Conservation (phyloP, 129 eudicot genomes). For the carrot (Daucus carota) region DNA sequence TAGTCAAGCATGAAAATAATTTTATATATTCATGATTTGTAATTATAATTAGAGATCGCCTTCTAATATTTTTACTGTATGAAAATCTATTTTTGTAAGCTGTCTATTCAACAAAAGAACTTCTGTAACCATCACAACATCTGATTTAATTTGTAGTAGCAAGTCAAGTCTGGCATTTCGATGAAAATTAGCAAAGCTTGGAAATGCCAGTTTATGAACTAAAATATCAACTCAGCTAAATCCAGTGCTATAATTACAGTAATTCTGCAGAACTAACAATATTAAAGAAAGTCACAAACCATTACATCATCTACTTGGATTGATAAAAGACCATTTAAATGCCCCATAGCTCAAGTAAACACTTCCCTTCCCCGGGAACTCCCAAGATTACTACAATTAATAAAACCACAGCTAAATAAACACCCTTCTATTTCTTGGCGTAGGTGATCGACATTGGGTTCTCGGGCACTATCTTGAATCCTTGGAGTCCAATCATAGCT, state of each 20-base stretch:
- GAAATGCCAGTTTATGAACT: slow-evolving; percentile 3
- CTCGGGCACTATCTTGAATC: slow-evolving; percentile 61
- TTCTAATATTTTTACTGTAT: no score
- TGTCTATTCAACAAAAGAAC: not conserved
- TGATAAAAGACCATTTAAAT: not conserved
- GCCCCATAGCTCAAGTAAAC: not conserved
- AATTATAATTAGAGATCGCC: no score
- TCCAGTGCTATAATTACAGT: not conserved
- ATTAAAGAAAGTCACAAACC: not conserved
- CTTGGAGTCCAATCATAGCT: slow-evolving; percentile 84
- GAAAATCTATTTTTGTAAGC: no score
- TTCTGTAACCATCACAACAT: not conserved
- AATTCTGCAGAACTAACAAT: slow-evolving; percentile 1
- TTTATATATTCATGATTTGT: no score
- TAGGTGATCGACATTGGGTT: slow-evolving; percentile 74
- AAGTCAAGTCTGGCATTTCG: not conserved
- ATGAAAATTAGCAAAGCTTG: not conserved
- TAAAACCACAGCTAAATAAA: not conserved
- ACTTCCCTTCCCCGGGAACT: not conserved
- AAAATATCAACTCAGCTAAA: slow-evolving; percentile 14
- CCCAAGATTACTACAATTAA: not conserved
- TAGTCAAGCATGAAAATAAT: not conserved
- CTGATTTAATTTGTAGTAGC: not conserved
- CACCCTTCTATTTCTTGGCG: slow-evolving; percentile 69
- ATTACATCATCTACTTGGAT: not conserved